phyloP scores from a whole-genome alignment of 78 protist genomes.

The Dictyostelium firmibasis region DNA sequence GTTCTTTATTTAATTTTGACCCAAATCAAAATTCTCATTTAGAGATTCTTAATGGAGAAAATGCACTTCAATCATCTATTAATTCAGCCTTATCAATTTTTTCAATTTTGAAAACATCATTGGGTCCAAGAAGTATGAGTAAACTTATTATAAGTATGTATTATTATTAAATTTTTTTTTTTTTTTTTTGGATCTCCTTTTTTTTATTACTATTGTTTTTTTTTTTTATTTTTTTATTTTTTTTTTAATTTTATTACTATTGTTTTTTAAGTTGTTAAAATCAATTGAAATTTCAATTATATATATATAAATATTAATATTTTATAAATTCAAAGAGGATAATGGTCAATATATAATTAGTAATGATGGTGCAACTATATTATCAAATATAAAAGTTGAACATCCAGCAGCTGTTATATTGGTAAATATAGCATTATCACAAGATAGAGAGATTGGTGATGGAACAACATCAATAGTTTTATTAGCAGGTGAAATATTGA shows the following conservation, averaged over 20 bases:
- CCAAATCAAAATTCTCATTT: neutral
- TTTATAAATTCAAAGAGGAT: neutral
- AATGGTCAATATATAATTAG: slow-evolving; percentile 91
- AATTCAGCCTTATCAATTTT: neutral
- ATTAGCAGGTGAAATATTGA: slow-evolving; percentile 96
- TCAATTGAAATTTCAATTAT: too few relatives aligned
- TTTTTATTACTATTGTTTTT: neutral
- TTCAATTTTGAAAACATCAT: slow-evolving; percentile 13
- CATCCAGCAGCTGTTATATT: slow-evolving; percentile 99
- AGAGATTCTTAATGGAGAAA: neutral
- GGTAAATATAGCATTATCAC: slow-evolving; percentile 98
- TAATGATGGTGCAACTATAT: slow-evolving; percentile 99
- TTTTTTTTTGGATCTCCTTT: too few relatives aligned
- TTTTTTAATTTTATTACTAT: too few relatives aligned
- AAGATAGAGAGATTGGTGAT: slow-evolving; percentile 99
- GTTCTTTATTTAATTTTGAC: neutral
- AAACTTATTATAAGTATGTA: slow-evolving; percentile 46
- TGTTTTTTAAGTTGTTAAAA: too few relatives aligned
- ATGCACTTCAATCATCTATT: slow-evolving; percentile 13
- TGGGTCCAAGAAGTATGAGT: slow-evolving; percentile 69
- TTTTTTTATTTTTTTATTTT: neutral
- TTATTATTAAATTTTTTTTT: neutral
- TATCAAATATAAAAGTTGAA: slow-evolving; percentile 96
- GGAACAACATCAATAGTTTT: slow-evolving; percentile 99
- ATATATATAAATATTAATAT: neutral